A percentile compares a stretch with the other conserved stretches of the same genome.
Evolutionary conservation across 176 grass and related monocot genomes (phyloP).

Genomic region (Zizania latifolia): DNA sequence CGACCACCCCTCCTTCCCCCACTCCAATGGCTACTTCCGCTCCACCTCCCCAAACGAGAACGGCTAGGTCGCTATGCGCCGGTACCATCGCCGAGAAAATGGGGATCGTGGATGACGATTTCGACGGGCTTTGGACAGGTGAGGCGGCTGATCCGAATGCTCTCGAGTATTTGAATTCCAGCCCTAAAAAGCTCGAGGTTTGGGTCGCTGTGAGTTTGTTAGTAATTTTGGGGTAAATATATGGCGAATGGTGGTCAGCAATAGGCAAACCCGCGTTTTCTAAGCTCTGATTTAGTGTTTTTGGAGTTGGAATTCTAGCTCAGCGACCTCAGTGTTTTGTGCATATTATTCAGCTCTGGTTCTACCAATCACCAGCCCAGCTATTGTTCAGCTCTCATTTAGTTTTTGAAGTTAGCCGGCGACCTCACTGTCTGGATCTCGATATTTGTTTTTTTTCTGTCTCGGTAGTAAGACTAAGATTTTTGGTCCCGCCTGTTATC

Average conservation of each 20-base stretch:
- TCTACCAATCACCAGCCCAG: background rate
- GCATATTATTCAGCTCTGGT: background rate
- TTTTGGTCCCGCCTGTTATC: background rate
- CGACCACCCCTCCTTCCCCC: conserved; percentile 32
- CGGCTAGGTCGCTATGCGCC: background rate
- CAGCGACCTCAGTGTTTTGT: background rate
- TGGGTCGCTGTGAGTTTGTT: no score
- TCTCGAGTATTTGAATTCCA: background rate
- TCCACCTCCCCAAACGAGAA: conserved; percentile 23
- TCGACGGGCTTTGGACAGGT: conserved; percentile 43
- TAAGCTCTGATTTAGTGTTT: background rate
- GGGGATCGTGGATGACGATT: conserved; percentile 63
- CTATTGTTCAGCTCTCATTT: background rate
- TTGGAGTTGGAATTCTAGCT: background rate
- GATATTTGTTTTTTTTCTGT: background rate
- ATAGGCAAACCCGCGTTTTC: background rate
- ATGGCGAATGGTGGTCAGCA: background rate
- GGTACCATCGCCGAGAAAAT: conserved; percentile 27
- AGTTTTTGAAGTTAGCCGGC: background rate
- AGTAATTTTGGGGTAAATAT: background rate
- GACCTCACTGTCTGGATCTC: background rate
- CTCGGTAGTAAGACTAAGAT: background rate
- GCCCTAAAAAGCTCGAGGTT: background rate
- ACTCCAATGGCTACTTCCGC: conserved; percentile 32
- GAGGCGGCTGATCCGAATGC: conserved; percentile 30